Percentiles rank a stretch among this genome's conserved stretches.
Conservation (phyloP, 2,329 filamentous ascomycete species). For the Epichloe coenophiala region DNA sequence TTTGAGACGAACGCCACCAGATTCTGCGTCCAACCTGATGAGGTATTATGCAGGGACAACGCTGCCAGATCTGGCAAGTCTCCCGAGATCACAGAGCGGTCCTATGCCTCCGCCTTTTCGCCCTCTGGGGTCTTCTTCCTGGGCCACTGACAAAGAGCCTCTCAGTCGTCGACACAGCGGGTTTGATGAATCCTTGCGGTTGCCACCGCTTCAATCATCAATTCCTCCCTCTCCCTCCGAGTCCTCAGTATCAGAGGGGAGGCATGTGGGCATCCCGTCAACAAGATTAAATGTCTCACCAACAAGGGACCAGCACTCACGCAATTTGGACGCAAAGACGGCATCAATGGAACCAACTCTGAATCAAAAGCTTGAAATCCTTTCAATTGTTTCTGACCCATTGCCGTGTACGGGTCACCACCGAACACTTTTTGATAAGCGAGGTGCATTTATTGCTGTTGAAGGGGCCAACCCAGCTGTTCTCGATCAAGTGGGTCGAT, state of each 20-base stretch:
- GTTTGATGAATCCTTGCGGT: constrained; percentile 39
- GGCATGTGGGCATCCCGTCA: constrained; percentile 15
- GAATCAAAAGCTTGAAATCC: constrained; percentile 60
- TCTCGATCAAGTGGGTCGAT: constrained; percentile 43
- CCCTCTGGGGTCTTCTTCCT: constrained; percentile 19
- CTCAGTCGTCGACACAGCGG: constrained; percentile 29
- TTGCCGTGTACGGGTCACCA: constrained; percentile 28
- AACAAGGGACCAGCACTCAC: neutral
- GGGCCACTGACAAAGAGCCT: constrained; percentile 16
- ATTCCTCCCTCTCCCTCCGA: constrained; percentile 18
- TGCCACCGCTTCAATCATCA: constrained; percentile 39
- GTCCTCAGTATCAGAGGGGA: constrained; percentile 12
- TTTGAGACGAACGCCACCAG: constrained; percentile 10
- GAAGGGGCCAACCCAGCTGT: constrained; percentile 55
- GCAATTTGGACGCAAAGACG: constrained; percentile 20
- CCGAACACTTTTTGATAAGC: constrained; percentile 25
- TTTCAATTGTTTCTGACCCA: constrained; percentile 63
- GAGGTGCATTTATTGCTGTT: constrained; percentile 72
- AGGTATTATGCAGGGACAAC: constrained; percentile 13
- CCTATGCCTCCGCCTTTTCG: constrained; percentile 44
- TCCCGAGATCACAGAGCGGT: constrained; percentile 21
- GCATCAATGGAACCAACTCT: constrained; percentile 43
- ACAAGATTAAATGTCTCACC: constrained; percentile 12
- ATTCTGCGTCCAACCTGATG: constrained; percentile 8
- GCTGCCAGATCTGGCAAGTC: constrained; percentile 16